A percentile compares a stretch with the other conserved stretches of the same genome.
Evolutionary conservation across 2,329 filamentous ascomycete genomes (phyloP).

Genomic region (Dactylellina sp.): DNA sequence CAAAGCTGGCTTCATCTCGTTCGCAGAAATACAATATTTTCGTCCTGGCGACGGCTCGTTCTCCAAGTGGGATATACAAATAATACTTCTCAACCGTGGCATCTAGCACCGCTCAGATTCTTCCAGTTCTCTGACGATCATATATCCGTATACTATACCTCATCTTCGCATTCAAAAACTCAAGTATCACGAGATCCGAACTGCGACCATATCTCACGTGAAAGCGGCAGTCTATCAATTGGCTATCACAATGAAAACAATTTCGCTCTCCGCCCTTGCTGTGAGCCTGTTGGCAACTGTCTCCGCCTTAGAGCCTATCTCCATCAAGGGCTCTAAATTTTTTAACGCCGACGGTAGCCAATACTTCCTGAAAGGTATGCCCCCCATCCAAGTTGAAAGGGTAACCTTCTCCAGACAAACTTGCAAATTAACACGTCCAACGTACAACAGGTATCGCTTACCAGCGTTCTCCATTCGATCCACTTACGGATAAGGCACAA

Average conservation of each 20-base stretch:
- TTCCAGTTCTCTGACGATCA: no score
- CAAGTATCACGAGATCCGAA: conserved; percentile 3
- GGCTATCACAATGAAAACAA: conserved; percentile 28
- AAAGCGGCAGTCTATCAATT: neutral
- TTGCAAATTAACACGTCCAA: conserved; percentile 13
- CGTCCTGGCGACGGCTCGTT: conserved; percentile 8
- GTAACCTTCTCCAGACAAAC: no score
- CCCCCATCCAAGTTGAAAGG: neutral
- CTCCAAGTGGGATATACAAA: neutral
- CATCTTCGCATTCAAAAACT: neutral
- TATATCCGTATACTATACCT: no score
- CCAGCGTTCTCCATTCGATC: conserved; percentile 74
- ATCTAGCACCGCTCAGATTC: no score
- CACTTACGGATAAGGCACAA: conserved; percentile 79
- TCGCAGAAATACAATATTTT: neutral
- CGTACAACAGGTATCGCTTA: conserved; percentile 77
- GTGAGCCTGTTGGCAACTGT: conserved; percentile 18
- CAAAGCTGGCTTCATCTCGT: neutral
- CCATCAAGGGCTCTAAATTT: conserved; percentile 72
- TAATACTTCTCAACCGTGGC: neutral
- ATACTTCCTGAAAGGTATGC: conserved; percentile 82
- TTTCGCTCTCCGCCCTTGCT: conserved; percentile 19
- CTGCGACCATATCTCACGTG: conserved; percentile 1
- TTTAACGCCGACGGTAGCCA: conserved; percentile 83
- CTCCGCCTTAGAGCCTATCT: conserved; percentile 46